Percentiles rank a stretch among this genome's conserved stretches.
These are phyloP conservation scores for Limonium bicolor DNA, from an alignment of 148 eudicot species.

Conservation along the genomic window DNA sequence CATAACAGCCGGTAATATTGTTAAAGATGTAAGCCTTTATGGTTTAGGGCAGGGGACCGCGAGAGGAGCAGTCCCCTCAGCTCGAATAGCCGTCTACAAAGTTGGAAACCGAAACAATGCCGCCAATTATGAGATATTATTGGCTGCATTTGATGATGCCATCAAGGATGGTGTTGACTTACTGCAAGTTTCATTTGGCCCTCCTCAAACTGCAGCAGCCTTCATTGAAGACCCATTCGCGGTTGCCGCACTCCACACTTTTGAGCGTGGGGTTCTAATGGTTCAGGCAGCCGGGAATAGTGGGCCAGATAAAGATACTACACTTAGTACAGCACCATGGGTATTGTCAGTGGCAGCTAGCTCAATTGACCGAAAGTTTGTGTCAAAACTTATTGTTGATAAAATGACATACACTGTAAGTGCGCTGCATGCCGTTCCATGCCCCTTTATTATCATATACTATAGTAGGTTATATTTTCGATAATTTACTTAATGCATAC, in stretches of 20 bases:
- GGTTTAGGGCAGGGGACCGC: conserved; percentile 56
- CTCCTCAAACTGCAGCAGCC: conserved; percentile 3
- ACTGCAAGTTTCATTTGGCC: conserved; percentile 47
- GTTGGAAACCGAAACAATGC: conserved; percentile 32
- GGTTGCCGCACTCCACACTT: conserved; percentile 37
- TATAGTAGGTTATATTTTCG: too few species aligned
- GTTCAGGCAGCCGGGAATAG: conserved; percentile 53
- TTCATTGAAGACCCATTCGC: conserved; percentile 18
- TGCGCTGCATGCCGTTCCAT: too few species aligned
- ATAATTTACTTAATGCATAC: too few species aligned
- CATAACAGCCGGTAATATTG: conserved; percentile 35
- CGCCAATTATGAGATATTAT: conserved; percentile 38
- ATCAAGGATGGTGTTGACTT: conserved; percentile 52
- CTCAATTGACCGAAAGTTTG: conserved; percentile 11
- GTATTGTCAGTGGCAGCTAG: conserved; percentile 53
- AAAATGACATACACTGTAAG: too few species aligned
- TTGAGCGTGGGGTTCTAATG: conserved; percentile 38
- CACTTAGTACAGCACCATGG: conserved; percentile 54
- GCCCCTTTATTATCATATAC: too few species aligned
- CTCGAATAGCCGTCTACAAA: conserved; percentile 55
- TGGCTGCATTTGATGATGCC: conserved; percentile 53
- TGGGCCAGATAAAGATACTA: conserved; percentile 23
- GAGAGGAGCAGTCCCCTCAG: conserved; percentile 56
- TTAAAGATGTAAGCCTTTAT: conserved; percentile 28
- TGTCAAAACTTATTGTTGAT: not conserved